phyloP scores from a whole-genome alignment of 257 asterid genomes.

The Thymus quinquecostatus region DNA sequence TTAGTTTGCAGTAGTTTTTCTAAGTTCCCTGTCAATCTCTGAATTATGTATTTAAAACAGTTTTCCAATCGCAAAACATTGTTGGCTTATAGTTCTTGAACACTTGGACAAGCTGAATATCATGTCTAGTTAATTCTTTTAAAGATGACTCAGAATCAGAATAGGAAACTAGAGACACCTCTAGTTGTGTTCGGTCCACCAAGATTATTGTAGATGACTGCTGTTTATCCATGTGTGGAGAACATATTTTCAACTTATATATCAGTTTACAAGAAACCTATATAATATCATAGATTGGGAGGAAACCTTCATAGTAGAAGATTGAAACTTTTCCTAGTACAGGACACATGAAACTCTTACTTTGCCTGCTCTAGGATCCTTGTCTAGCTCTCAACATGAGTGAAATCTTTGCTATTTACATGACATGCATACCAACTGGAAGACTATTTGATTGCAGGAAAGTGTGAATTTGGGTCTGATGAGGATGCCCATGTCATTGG shows the following conservation, averaged over 20 bases:
- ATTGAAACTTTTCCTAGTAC: neutral
- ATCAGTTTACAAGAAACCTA: neutral
- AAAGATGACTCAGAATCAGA: neutral
- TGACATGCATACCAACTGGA: conserved; percentile 30
- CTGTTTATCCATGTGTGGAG: conserved; percentile 12
- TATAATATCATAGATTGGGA: conserved; percentile 3
- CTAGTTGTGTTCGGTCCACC: conserved; percentile 12
- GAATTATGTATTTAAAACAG: neutral
- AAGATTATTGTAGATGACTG: conserved; percentile 16
- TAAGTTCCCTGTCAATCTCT: conserved; percentile 13
- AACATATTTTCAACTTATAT: conserved; percentile 15
- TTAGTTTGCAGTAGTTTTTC: conserved; percentile 1
- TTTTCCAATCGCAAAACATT: neutral
- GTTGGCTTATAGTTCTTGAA: conserved; percentile 21
- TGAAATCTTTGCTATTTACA: conserved; percentile 18
- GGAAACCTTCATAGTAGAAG: conserved; percentile 21
- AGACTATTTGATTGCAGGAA: conserved; percentile 53
- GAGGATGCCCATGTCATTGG: conserved; percentile 96
- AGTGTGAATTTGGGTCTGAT: conserved; percentile 66
- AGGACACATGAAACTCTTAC: neutral
- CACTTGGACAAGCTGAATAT: conserved; percentile 10
- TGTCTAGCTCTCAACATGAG: conserved; percentile 18
- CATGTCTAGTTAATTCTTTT: neutral
- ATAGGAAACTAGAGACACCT: neutral
- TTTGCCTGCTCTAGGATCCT: conserved; percentile 12